Conservation (phyloP, 2,329 filamentous ascomycete species). For the Fusarium sp. region DNA sequence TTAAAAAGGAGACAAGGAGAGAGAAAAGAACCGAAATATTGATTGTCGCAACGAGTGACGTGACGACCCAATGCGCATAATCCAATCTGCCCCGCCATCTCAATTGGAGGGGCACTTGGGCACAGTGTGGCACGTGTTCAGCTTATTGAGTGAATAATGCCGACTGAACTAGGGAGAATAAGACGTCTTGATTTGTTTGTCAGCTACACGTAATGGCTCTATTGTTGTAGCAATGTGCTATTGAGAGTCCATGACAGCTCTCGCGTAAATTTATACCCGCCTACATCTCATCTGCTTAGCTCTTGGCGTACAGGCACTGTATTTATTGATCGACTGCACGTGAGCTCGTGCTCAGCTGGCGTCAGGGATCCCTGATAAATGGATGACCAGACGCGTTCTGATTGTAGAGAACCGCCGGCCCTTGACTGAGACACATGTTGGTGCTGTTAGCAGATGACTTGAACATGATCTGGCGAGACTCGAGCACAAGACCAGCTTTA, state of each 20-base stretch:
- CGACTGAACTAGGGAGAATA: not conserved
- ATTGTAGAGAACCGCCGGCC: slow-evolving; percentile 37
- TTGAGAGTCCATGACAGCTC: too few species aligned
- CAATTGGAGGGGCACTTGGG: slow-evolving; percentile 34
- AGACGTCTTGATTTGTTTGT: not conserved
- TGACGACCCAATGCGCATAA: slow-evolving; percentile 41
- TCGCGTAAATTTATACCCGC: too few species aligned
- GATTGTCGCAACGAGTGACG: slow-evolving; percentile 40
- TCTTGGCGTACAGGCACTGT: slow-evolving; percentile 19
- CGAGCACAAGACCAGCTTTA: not conserved
- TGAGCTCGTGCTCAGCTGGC: slow-evolving; percentile 36
- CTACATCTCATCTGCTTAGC: not conserved
- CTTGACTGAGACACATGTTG: slow-evolving; percentile 47
- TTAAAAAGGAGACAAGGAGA: slow-evolving; percentile 15
- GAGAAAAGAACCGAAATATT: slow-evolving; percentile 31
- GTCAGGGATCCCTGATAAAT: slow-evolving; percentile 9
- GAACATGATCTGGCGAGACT: not conserved
- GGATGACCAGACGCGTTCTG: slow-evolving; percentile 32
- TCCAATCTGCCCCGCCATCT: slow-evolving; percentile 42
- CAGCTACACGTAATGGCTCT: not conserved
- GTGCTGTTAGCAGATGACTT: slow-evolving; percentile 42
- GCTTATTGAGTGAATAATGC: not conserved
- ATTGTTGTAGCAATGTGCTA: not conserved
- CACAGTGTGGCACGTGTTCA: slow-evolving; percentile 16
- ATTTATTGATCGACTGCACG: slow-evolving; percentile 17